Conservation (phyloP, 2,329 filamentous ascomycete genomes). For the Orbilia brochopaga region DNA sequence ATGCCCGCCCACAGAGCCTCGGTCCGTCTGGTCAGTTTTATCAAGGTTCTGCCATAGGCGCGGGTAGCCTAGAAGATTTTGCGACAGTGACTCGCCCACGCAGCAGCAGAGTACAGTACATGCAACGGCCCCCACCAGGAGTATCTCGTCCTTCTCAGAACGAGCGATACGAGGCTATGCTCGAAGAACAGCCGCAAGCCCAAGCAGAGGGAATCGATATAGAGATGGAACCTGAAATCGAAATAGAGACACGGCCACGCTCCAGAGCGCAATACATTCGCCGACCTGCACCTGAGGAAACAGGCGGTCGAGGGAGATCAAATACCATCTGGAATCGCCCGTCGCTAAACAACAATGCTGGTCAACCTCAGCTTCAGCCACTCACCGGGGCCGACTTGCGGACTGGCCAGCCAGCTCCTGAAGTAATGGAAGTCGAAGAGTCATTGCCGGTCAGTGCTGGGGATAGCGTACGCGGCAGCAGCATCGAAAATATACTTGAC, state of each 20-base stretch:
- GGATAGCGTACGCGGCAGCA: background rate
- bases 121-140: background rate
- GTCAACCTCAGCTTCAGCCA: slow-evolving; percentile 3
- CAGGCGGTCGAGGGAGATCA: background rate
- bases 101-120: slow-evolving; percentile 1
- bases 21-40: slow-evolving; percentile 6
- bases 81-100: background rate
- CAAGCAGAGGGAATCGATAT: background rate
- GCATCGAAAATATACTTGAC: background rate
- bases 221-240: background rate
- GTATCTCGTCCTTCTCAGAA: slow-evolving; percentile 4
- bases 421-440: background rate
- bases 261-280: too few species aligned
- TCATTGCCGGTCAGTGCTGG: background rate
- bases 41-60: background rate
- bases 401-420: background rate
- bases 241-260: too few species aligned
- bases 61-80: slow-evolving; percentile 2
- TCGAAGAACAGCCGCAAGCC: slow-evolving; percentile 8
- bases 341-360: background rate
- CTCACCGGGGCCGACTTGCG: slow-evolving; percentile 14
- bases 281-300: too few species aligned
- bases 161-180: background rate
- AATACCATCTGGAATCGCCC: background rate
- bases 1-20: background rate